A percentile compares a stretch with the other conserved stretches of the same genome.
Evolutionary conservation across 2,329 filamentous ascomycete genomes (phyloP).

Genomic region (Cadophora luteo-olivacea): DNA sequence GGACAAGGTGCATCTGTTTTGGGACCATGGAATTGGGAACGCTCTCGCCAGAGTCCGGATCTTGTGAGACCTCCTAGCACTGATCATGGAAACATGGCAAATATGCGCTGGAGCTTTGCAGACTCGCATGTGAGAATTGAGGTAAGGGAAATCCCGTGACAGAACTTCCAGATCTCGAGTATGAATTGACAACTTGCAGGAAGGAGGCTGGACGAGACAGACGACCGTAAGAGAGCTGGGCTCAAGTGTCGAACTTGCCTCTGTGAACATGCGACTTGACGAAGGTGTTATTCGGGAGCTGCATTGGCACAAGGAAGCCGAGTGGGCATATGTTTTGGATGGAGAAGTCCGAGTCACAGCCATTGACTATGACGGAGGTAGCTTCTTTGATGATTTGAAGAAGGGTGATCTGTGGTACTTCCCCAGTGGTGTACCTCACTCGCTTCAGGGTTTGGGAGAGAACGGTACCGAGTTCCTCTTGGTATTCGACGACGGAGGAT

Average conservation of each 20-base stretch:
- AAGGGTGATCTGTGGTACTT: slow-evolving; percentile 85
- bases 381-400: slow-evolving; percentile 76
- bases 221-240: slow-evolving; percentile 70
- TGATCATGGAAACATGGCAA: slow-evolving; percentile 72
- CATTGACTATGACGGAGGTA: slow-evolving; percentile 77
- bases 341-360: slow-evolving; percentile 74
- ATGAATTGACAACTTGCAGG: slow-evolving; percentile 49
- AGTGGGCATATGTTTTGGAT: slow-evolving; percentile 78
- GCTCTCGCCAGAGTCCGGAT: slow-evolving; percentile 75
- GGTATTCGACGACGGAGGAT: slow-evolving; percentile 64
- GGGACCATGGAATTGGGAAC: slow-evolving; percentile 72
- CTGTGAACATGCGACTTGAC: slow-evolving; percentile 81
- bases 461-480: slow-evolving; percentile 71
- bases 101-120: slow-evolving; percentile 76
- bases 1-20: slow-evolving; percentile 70
- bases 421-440: slow-evolving; percentile 79
- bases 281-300: slow-evolving; percentile 76
- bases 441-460: slow-evolving; percentile 72
- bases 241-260: slow-evolving; percentile 71
- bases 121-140: slow-evolving; percentile 70
- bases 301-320: slow-evolving; percentile 82
- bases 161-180: background rate
- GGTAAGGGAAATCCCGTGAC: slow-evolving; percentile 48
- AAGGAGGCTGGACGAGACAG: slow-evolving; percentile 78
- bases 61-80: slow-evolving; percentile 74